Percentiles rank a stretch among this genome's conserved stretches.
phyloP scores from a whole-genome alignment of 1,139 yeast species.

The Lodderomyces theae region DNA sequence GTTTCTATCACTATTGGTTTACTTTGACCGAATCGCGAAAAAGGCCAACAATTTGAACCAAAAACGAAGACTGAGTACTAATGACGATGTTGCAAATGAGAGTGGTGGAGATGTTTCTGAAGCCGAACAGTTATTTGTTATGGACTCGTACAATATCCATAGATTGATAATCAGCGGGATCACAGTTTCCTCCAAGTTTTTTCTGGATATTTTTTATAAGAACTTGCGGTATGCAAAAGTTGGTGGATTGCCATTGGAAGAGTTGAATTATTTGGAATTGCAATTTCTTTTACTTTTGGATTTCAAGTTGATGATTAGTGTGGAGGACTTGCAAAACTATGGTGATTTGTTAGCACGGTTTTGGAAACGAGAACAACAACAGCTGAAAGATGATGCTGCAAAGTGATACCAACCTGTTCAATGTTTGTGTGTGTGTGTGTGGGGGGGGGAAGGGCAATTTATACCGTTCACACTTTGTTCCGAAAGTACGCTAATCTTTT shows the following conservation, averaged over 20 bases:
- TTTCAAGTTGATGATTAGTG: conserved; percentile 81
- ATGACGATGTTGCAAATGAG: conserved; percentile 8
- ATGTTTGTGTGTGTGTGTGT: too few species aligned
- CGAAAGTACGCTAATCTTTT: too few species aligned
- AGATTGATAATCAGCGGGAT: conserved; percentile 93
- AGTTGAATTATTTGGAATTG: conserved; percentile 84
- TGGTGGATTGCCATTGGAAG: conserved; percentile 94
- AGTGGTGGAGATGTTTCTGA: conserved; percentile 14
- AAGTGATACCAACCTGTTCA: too few species aligned
- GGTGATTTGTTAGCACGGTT: conserved; percentile 83
- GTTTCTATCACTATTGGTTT: conserved; percentile 81
- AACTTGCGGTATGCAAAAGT: conserved; percentile 96
- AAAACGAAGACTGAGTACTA: conserved; percentile 17
- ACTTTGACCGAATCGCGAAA: conserved; percentile 91
- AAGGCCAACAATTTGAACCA: conserved; percentile 62
- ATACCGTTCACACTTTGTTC: too few species aligned
- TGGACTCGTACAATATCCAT: conserved; percentile 95
- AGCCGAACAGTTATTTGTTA: conserved; percentile 69
- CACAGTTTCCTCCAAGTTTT: conserved; percentile 92
- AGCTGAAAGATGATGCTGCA: background rate
- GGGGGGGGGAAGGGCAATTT: too few species aligned
- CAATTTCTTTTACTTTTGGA: conserved; percentile 84
- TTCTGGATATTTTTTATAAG: conserved; percentile 93
- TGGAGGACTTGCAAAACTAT: conserved; percentile 87
- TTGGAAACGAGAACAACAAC: conserved; percentile 66